Evolutionary conservation across 768 basidiomycete genomes (phyloP).

Genomic region (Mycena venus): DNA sequence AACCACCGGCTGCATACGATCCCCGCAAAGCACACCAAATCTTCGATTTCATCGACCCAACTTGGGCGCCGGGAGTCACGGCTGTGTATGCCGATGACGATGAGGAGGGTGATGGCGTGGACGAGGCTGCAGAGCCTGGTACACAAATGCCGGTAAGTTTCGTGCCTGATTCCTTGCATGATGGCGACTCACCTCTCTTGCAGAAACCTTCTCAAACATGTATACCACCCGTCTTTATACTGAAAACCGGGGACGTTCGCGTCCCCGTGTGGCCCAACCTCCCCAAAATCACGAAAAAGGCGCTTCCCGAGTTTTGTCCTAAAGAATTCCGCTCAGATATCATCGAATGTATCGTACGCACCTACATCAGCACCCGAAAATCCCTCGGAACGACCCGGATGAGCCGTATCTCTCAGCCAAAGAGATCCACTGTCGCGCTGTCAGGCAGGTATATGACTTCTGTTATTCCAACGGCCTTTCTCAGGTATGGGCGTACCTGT

Average conservation of each 20-base stretch:
- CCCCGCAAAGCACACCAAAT: no score
- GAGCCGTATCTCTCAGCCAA: background rate
- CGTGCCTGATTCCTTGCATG: background rate
- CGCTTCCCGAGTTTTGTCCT: conserved; percentile 35
- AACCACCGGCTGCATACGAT: no score
- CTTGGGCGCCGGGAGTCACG: conserved; percentile 38
- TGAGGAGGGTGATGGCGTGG: background rate
- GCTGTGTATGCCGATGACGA: conserved; percentile 30
- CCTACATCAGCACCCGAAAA: conserved; percentile 37
- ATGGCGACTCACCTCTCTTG: no score
- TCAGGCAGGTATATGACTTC: conserved; percentile 38
- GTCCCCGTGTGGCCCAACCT: conserved; percentile 36
- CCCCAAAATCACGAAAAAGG: conserved; percentile 5
- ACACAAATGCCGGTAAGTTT: background rate
- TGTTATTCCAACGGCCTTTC: conserved; percentile 37
- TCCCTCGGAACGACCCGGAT: conserved; percentile 30
- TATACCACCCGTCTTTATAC: conserved; percentile 31
- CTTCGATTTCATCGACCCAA: conserved; percentile 39
- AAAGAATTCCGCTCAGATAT: background rate
- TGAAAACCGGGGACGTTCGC: conserved; percentile 15
- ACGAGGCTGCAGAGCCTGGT: background rate
- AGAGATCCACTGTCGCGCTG: background rate
- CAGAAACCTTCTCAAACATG: no score
- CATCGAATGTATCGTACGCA: no score
- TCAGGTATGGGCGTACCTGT: conserved; percentile 46